A percentile compares a stretch with the other conserved stretches of the same genome.
phyloP scores from a whole-genome alignment of 345 rosid species.

The Pugionium cornutum region DNA sequence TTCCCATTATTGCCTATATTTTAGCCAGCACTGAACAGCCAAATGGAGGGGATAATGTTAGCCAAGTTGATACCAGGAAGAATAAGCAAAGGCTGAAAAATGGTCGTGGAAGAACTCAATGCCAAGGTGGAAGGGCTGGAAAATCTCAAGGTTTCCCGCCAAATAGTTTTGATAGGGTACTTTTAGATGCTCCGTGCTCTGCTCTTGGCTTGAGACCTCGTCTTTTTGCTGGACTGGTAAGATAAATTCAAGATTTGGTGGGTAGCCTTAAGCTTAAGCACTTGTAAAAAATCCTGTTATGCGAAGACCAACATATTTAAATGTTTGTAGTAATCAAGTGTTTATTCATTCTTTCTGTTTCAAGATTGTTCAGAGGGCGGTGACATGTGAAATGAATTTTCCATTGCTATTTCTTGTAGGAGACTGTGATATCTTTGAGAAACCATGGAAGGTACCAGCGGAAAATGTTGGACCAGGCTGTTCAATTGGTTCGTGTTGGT shows the following conservation, averaged over 20 bases:
- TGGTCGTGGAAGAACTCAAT: conserved; percentile 89
- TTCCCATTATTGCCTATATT: conserved; percentile 41
- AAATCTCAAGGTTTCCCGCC: conserved; percentile 80
- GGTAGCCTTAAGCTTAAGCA: conserved; percentile 4
- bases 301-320: neutral
- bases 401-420: conserved; percentile 49
- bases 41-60: conserved; percentile 50
- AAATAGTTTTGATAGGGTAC: conserved; percentile 86
- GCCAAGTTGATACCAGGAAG: conserved; percentile 80
- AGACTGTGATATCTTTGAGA: conserved; percentile 75
- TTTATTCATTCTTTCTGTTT: conserved; percentile 13
- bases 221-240: conserved; percentile 85
- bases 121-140: conserved; percentile 72
- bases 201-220: conserved; percentile 98
- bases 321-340: conserved; percentile 17
- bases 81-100: conserved; percentile 67
- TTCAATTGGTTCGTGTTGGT: conserved; percentile 92
- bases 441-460: conserved; percentile 81
- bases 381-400: neutral
- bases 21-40: conserved; percentile 60
- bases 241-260: conserved; percentile 9
- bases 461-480: conserved; percentile 96
- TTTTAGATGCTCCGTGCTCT: conserved; percentile 99
- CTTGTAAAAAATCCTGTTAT: conserved; percentile 3
- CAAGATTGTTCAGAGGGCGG: conserved; percentile 9